Conservation (phyloP, 2,329 filamentous ascomycete species). For the Teratosphaeria viscida region DNA sequence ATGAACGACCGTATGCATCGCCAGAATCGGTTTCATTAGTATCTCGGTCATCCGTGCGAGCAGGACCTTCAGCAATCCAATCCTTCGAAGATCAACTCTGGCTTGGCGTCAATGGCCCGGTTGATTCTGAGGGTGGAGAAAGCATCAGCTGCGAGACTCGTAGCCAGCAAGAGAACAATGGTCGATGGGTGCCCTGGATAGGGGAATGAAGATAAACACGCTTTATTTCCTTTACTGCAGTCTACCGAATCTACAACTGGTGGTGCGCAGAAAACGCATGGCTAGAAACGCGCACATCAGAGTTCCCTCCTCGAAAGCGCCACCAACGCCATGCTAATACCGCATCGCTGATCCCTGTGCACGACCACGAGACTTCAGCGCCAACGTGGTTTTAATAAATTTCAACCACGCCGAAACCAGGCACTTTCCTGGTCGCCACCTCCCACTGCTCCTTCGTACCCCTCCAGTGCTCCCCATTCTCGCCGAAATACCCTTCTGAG, state of each 20-base stretch:
- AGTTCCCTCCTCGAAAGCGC: not conserved
- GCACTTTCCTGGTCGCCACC: not conserved
- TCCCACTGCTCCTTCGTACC: not conserved
- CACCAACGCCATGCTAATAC: not conserved
- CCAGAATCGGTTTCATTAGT: no score
- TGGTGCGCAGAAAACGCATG: not conserved
- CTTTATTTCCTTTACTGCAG: not conserved
- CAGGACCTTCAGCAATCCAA: no score
- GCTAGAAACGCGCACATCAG: not conserved
- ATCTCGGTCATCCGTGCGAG: no score
- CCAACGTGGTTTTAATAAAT: not conserved
- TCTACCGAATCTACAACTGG: not conserved
- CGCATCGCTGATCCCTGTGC: not conserved
- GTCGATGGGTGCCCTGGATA: not conserved
- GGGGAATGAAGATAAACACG: not conserved
- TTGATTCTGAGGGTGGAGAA: no score
- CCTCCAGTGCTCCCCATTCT: not conserved
- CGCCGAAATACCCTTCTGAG: not conserved
- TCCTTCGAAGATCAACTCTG: no score
- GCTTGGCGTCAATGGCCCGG: no score
- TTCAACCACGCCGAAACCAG: not conserved
- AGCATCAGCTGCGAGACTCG: no score
- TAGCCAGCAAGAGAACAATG: not conserved
- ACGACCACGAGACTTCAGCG: not conserved
- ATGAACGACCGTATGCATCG: no score